Evolutionary conservation across 139 green algal genomes (phyloP).

Genomic region (Dunaliella primolecta): DNA sequence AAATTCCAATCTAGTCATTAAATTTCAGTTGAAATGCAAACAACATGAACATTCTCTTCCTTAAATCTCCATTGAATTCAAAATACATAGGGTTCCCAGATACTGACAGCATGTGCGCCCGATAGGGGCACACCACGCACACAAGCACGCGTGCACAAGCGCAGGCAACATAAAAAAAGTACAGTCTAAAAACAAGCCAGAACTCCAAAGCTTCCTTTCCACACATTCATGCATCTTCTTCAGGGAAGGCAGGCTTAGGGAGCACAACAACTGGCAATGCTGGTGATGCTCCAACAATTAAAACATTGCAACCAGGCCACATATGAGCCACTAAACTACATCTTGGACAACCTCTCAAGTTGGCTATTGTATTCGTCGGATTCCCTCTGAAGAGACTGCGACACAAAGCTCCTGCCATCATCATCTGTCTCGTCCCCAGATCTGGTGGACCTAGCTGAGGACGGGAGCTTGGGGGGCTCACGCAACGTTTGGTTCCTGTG

Average conservation of each 20-base stretch:
- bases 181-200: too few relatives aligned
- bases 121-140: too few relatives aligned
- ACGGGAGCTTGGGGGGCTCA: conserved; percentile 17
- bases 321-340: background rate
- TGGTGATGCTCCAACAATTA: background rate
- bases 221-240: too few relatives aligned
- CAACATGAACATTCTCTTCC: too few relatives aligned
- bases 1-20: too few relatives aligned
- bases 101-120: too few relatives aligned
- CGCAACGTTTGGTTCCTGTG: conserved; percentile 29
- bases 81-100: too few relatives aligned
- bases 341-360: background rate
- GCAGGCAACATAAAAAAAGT: background rate
- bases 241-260: too few relatives aligned
- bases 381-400: background rate
- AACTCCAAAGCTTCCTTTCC: too few relatives aligned
- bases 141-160: background rate
- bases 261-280: too few relatives aligned
- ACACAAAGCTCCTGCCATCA: background rate
- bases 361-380: background rate
- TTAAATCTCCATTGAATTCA: too few relatives aligned
- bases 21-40: too few relatives aligned
- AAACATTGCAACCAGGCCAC: background rate
- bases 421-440: background rate
- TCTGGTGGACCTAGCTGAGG: background rate